These are phyloP conservation scores for Hericium alpestre DNA, from an alignment of 768 basidiomycete species.

Conservation along the genomic window DNA sequence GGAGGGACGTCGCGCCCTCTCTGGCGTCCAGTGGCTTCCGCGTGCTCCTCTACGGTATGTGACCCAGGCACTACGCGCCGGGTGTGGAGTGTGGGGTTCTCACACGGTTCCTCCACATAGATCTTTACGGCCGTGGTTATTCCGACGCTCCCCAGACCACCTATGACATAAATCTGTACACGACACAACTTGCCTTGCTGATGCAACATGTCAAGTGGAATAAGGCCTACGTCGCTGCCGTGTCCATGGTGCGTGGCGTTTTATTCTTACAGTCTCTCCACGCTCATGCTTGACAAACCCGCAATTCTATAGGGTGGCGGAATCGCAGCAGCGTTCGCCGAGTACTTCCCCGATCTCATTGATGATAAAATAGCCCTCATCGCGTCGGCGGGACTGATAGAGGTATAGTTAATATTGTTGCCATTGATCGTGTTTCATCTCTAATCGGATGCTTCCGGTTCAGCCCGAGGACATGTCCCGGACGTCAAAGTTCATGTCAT, in stretches of 20 bases:
- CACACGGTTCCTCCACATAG: conserved; percentile 23
- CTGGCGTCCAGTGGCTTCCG: conserved; percentile 57
- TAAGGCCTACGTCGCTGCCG: conserved; percentile 50
- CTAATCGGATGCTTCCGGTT: not conserved
- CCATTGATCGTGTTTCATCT: not conserved
- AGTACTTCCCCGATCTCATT: conserved; percentile 63
- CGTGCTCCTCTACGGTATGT: conserved; percentile 63
- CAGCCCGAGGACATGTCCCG: conserved; percentile 59
- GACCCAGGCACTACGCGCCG: not conserved
- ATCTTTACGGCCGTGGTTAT: conserved; percentile 76
- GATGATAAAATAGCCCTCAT: conserved; percentile 56
- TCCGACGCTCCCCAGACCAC: conserved; percentile 66
- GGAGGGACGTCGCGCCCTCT: conserved; percentile 62
- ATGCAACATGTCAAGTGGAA: conserved; percentile 73
- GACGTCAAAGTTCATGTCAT: conserved; percentile 70
- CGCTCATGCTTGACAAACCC: not conserved
- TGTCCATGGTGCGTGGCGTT: conserved; percentile 55
- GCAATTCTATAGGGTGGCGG: conserved; percentile 48
- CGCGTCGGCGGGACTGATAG: conserved; percentile 59
- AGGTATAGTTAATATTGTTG: conserved; percentile 27
- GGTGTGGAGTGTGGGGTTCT: not conserved
- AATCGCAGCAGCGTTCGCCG: conserved; percentile 59
- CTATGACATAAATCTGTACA: conserved; percentile 56
- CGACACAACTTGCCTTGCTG: conserved; percentile 71
- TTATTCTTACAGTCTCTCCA: not conserved